Base-by-base conservation (phyloP, 805 yeast species). In the Monosporozyma siamensis region DNA sequence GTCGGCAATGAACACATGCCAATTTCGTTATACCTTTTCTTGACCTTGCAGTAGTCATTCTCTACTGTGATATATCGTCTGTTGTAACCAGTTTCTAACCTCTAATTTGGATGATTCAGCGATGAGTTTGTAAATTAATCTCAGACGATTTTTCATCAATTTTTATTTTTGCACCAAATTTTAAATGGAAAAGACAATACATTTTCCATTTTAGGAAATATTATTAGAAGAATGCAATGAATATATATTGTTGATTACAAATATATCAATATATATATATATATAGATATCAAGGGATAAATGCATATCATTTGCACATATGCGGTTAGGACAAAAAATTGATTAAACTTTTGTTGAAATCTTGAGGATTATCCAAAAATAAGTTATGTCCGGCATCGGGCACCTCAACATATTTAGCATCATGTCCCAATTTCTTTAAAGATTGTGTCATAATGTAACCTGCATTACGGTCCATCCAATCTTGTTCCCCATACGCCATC, bases 381-480 rank as follows among this genome's bases (percentile, higher is more conserved):
- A 85, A 54, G 54, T 85, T 89, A 58, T 85, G 95, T 1, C 95
- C 94, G 7, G 83, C 74, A 44, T 77, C 66, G 8, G 61, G 58
- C 2, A 61, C 52, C 23, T 58, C 59, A 6, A 42, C 38, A 34
- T 51, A 59, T 7, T 41, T 27, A 3, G 17, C 30, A 20, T 29
- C 31, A 44, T 10, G 40, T 27, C 15, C 44, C 40, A 11, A 24
- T 20, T 51, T 41, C 9, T 49, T 48, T 15, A 53, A 44, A 15
- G 43, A 41, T 12, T 52, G 48, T 8, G 44, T 50, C 48, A 50
- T 53, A 38, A 30, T 35, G 31, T 46, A 52, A 1, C 82, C 82
- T 0, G 82, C 81, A 32, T 66, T 69, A 1, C 69, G 59, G 52
- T 77, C 71, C 92, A 82, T 83, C 70, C 84, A 83, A 55, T 84